phyloP scores from a whole-genome alignment of 768 basidiomycete genomes.

The Crucibulum laeve region DNA sequence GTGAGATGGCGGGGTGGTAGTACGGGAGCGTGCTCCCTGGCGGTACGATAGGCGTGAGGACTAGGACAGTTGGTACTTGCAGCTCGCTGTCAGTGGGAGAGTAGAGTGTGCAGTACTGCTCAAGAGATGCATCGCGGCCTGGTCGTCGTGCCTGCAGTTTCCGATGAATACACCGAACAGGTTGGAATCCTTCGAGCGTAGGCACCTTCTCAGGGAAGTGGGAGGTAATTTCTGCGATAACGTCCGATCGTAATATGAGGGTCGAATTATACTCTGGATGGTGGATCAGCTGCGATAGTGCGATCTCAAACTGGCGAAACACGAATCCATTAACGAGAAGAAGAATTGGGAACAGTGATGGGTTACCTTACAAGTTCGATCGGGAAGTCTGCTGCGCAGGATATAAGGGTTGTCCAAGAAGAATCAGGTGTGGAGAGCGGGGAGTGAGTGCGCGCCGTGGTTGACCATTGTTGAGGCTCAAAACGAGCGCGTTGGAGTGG shows the following conservation, averaged over 20 bases:
- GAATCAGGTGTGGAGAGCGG: too few species aligned
- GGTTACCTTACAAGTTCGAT: conserved; percentile 32
- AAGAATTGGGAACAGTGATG: not conserved
- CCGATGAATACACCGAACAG: conserved; percentile 56
- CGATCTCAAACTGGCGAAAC: conserved; percentile 60
- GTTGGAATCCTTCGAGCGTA: conserved; percentile 25
- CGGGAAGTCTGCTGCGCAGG: conserved; percentile 38
- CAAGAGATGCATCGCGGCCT: conserved; percentile 64
- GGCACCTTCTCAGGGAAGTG: conserved; percentile 31
- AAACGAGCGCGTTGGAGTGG: too few species aligned
- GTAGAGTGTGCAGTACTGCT: conserved; percentile 80
- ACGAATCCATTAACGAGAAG: conserved; percentile 8
- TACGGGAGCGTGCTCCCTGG: conserved; percentile 61
- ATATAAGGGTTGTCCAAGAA: conserved; percentile 30
- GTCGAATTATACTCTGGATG: conserved; percentile 95
- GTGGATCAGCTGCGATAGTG: conserved; percentile 67
- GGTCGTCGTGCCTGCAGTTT: conserved; percentile 76
- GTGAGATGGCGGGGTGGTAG: conserved; percentile 82
- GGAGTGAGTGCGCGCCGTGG: too few species aligned
- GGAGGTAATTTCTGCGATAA: conserved; percentile 34
- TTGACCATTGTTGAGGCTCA: too few species aligned
- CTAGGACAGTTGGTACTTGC: conserved; percentile 26
- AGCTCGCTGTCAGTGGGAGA: conserved; percentile 14
- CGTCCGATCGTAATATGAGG: conserved; percentile 83
- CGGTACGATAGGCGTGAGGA: conserved; percentile 56